Percentiles rank a stretch among this genome's conserved stretches.
Evolutionary conservation across 768 basidiomycete species (phyloP).

Genomic region (Suillus weaverae): DNA sequence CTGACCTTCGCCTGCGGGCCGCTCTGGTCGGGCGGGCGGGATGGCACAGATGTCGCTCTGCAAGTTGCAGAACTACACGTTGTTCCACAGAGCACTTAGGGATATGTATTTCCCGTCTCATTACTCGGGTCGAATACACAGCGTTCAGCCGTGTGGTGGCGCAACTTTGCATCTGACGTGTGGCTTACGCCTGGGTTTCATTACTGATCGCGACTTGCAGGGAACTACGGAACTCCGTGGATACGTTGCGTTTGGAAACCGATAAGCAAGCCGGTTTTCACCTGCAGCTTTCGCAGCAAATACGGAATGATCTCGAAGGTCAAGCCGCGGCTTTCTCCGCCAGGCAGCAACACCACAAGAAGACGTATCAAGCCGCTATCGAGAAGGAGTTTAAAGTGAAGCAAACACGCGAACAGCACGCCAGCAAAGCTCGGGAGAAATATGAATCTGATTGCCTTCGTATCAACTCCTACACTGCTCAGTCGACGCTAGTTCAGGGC

Average conservation of each 20-base stretch:
- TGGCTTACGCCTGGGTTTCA: not conserved
- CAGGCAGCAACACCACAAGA: constrained; percentile 72
- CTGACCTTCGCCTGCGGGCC: constrained; percentile 3
- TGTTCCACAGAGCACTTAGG: not conserved
- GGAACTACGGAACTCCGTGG: constrained; percentile 78
- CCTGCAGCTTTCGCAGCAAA: constrained; percentile 67
- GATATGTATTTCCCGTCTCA: not conserved
- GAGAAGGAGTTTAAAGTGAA: constrained; percentile 93
- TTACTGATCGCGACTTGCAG: constrained; percentile 42
- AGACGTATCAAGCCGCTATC: constrained; percentile 67
- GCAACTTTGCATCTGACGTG: constrained; percentile 2
- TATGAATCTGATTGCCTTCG: constrained; percentile 91
- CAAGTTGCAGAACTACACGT: constrained; percentile 5
- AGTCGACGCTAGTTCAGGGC: constrained; percentile 88
- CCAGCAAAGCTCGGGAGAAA: constrained; percentile 86
- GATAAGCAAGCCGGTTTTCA: constrained; percentile 80
- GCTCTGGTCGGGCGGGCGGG: constrained; percentile 1
- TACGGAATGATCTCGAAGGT: constrained; percentile 74
- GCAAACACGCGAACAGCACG: constrained; percentile 81
- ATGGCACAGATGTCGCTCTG: constrained; percentile 4
- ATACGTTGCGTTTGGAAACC: constrained; percentile 79
- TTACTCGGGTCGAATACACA: not conserved
- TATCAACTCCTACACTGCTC: constrained; percentile 93
- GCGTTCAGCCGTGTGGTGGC: not conserved
- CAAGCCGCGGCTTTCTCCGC: constrained; percentile 58